phyloP scores from a whole-genome alignment of 2,329 filamentous ascomycete genomes.

The Cladophialophora psammophila region DNA sequence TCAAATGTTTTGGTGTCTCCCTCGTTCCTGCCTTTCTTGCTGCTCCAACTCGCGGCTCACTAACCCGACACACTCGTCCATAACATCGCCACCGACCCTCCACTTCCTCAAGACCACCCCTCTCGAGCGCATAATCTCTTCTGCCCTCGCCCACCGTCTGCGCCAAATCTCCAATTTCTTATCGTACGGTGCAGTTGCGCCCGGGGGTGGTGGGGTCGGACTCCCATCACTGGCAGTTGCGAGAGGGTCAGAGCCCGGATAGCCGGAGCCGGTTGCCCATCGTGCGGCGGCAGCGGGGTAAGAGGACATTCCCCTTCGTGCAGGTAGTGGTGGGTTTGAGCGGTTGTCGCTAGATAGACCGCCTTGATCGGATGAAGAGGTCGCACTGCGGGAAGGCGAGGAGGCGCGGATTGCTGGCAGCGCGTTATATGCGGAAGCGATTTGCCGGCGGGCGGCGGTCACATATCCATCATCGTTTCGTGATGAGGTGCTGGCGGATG shows the following conservation, averaged over 20 bases:
- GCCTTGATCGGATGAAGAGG: conserved; percentile 37
- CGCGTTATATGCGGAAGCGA: conserved; percentile 37
- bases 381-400: conserved; percentile 38
- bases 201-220: background rate
- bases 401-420: conserved; percentile 40
- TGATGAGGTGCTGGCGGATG: conserved; percentile 23
- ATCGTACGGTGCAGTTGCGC: conserved; percentile 43
- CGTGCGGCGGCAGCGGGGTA: conserved; percentile 44
- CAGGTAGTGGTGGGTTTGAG: conserved; percentile 44
- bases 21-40: conserved; percentile 5
- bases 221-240: conserved; percentile 8
- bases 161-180: conserved; percentile 59
- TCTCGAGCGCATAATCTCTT: conserved; percentile 50
- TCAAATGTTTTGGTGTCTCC: conserved; percentile 4
- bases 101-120: conserved; percentile 56
- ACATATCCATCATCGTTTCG: conserved; percentile 39
- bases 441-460: conserved; percentile 37
- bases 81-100: conserved; percentile 55
- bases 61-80: conserved; percentile 53
- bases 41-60: conserved; percentile 49
- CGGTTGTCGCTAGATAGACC: conserved; percentile 39
- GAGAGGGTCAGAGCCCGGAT: conserved; percentile 33
- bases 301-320: conserved; percentile 40
- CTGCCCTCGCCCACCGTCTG: conserved; percentile 56
- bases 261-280: conserved; percentile 41